phyloP scores from a whole-genome alignment of 495 filamentous ascomycete species.

The Lophiotrema nucula region DNA sequence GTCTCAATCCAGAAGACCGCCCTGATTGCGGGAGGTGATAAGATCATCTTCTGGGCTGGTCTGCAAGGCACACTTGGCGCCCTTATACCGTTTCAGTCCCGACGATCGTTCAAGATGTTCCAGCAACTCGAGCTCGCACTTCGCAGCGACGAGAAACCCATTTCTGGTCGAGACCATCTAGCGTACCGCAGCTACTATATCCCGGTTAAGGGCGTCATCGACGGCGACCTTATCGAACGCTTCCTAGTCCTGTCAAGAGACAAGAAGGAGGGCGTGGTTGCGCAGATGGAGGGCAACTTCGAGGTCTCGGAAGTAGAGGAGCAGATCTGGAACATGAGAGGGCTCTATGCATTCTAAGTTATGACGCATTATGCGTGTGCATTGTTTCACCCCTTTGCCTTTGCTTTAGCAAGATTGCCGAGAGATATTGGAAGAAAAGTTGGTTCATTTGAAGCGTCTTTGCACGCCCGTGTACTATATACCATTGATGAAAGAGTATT shows the following conservation, averaged over 20 bases:
- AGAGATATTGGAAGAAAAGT: too few species aligned
- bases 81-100: slow-evolving; percentile 80
- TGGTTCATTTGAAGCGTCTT: too few species aligned
- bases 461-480: too few species aligned
- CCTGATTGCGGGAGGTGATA: slow-evolving; percentile 86
- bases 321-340: slow-evolving; percentile 25
- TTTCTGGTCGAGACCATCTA: slow-evolving; percentile 89
- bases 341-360: slow-evolving; percentile 22
- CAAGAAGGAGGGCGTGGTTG: slow-evolving; percentile 91
- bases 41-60: slow-evolving; percentile 89
- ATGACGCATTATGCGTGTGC: too few species aligned
- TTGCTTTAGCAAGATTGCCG: too few species aligned
- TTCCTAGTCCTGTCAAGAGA: slow-evolving; percentile 78
- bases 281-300: slow-evolving; percentile 65
- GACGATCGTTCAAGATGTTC: slow-evolving; percentile 97
- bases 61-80: slow-evolving; percentile 92
- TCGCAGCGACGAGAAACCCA: slow-evolving; percentile 75
- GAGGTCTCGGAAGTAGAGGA: slow-evolving; percentile 18
- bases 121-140: slow-evolving; percentile 86
- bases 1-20: slow-evolving; percentile 85
- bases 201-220: slow-evolving; percentile 95
- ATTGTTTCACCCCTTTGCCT: too few species aligned
- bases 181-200: slow-evolving; percentile 95
- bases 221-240: slow-evolving; percentile 96
- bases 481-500: too few species aligned